Percentiles rank a stretch among this genome's conserved stretches.
Conservation (phyloP, 495 filamentous ascomycete genomes). For the Glarea lozoyensis region DNA sequence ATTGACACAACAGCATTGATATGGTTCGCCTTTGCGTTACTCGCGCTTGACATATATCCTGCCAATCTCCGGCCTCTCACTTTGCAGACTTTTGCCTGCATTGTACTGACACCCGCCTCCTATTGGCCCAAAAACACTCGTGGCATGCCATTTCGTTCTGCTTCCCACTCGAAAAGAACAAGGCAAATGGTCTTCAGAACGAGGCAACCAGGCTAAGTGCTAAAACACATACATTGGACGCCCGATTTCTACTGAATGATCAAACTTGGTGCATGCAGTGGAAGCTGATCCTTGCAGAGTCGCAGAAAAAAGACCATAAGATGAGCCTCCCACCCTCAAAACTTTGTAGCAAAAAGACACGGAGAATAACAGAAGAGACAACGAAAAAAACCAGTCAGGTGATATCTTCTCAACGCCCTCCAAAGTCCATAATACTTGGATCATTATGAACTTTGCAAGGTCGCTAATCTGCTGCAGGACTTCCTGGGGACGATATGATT, state of each 20-base stretch:
- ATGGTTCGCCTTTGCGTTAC: conserved; percentile 4
- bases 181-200: conserved; percentile 8
- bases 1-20: conserved; percentile 6
- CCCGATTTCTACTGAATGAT: conserved; percentile 8
- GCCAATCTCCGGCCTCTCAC: background rate
- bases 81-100: conserved; percentile 11
- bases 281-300: conserved; percentile 10
- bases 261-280: conserved; percentile 7
- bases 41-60: conserved; percentile 1
- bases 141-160: background rate
- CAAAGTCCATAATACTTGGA: too few species aligned
- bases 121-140: conserved; percentile 1
- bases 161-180: background rate
- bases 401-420: too few species aligned
- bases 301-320: conserved; percentile 9
- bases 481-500: conserved; percentile 7
- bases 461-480: conserved; percentile 15
- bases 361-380: too few species aligned
- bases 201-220: conserved; percentile 15
- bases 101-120: background rate
- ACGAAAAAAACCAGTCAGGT: too few species aligned
- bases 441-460: conserved; percentile 9
- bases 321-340: conserved; percentile 4
- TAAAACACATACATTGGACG: background rate
- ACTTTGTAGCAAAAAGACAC: too few species aligned